Base-by-base conservation (phyloP, 2,329 filamentous ascomycete genomes). In the Xylariaceae sp. region DNA sequence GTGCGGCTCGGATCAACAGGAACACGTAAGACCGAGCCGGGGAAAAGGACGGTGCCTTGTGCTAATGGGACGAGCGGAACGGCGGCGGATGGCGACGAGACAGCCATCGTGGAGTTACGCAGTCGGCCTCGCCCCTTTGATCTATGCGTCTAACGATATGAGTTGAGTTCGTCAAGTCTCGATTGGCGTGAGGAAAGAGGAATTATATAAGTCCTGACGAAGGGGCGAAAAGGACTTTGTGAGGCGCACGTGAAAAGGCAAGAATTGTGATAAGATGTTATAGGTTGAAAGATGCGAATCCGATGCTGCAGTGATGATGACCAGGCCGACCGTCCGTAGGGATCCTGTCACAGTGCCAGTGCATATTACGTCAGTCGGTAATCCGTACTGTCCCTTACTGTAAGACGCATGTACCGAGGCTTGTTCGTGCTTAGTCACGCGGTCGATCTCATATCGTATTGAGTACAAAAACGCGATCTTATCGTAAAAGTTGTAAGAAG, bases 21-120 rank as follows among this genome's bases (percentile, higher is more conserved):
- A 65, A 97, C 89, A 67, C 92, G 88, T 67, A 96, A 83, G 54
- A 92, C 86, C 58, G 92, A 86, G 63, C 92, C 91, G 3, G 94
- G 94, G 8, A 96, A 83, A 47, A 97, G 85, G 66, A 97, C 89
- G 63, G 86, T 84, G 65, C 88, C 89, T 70, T 88, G 86, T 56
- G 90, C 85, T 49, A 97, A 83, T 44, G 92, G 90, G 66, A 97
- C 88, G 68, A 97, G 77, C 51, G 93, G 89, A 39, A 96, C 75
- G 57, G 76, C 76, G 50, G 76, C 73, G 58, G 77, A 76, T 67
- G 78, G 72, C 50, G 64, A 59, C 39, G 61, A 55, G 17, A 65
- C 64, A 53, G 70, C 68, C 70, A 73, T 73, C 53, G 61, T 66
- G 65, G 60, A 18, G 30, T 53, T 50, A 30, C 23, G 23, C 23